Conservation (phyloP, 2,329 filamentous ascomycete genomes). For the Alternaria arbusti region DNA sequence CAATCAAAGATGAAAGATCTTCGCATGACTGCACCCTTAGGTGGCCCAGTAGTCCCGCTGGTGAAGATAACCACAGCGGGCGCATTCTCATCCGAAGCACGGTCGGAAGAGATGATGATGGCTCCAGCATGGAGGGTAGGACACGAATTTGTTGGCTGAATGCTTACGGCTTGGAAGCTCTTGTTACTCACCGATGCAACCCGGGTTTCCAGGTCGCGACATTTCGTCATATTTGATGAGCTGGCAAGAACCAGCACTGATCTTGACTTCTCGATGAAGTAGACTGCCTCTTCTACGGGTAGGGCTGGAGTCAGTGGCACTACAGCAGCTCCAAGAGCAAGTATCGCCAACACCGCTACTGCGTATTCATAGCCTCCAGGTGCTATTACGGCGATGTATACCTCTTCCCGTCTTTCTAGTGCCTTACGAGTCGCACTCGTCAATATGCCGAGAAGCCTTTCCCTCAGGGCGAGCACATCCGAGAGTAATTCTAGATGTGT, state of each 20-base stretch:
- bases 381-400: constrained; percentile 55
- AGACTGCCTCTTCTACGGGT: constrained; percentile 54
- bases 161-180: constrained; percentile 47
- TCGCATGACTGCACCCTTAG: constrained; percentile 56
- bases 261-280: constrained; percentile 52
- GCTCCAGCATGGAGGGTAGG: constrained; percentile 36
- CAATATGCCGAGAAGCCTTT: constrained; percentile 43
- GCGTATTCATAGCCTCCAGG: constrained; percentile 57
- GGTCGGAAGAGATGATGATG: constrained; percentile 52
- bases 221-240: constrained; percentile 40
- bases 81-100: constrained; percentile 49
- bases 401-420: constrained; percentile 45
- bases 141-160: constrained; percentile 44
- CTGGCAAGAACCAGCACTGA: constrained; percentile 50
- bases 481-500: constrained; percentile 54
- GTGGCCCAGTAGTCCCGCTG: constrained; percentile 55
- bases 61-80: constrained; percentile 56
- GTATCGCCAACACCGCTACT: constrained; percentile 56
- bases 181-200: constrained; percentile 35
- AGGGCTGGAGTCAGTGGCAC: constrained; percentile 54
- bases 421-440: constrained; percentile 31
- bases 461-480: constrained; percentile 54
- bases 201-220: constrained; percentile 33
- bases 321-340: constrained; percentile 55
- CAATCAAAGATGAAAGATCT: constrained; percentile 49